A percentile compares a stretch with the other conserved stretches of the same genome.
Conservation (phyloP, 1,284 basidiomycete genomes). For the Tilletiaria anomala region DNA sequence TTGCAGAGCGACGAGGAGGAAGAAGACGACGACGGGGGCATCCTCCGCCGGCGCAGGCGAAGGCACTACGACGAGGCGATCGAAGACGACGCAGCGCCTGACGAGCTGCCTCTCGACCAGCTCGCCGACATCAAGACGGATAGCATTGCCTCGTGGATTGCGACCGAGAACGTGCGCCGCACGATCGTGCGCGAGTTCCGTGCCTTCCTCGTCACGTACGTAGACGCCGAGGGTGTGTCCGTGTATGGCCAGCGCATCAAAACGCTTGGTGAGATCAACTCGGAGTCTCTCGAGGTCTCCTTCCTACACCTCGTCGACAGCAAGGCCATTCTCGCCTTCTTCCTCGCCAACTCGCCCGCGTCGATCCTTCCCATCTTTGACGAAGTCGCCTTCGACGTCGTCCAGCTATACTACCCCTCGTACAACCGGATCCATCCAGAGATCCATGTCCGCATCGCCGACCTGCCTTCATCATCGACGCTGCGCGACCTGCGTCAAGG, state of each 20-base stretch:
- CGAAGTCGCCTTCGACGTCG: slow-evolving; percentile 81
- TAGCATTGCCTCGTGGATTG: slow-evolving; percentile 92
- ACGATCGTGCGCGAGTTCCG: slow-evolving; percentile 86
- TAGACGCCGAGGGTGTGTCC: slow-evolving; percentile 76
- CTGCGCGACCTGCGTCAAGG: slow-evolving; percentile 82
- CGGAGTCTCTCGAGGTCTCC: slow-evolving; percentile 91
- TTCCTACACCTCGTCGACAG: slow-evolving; percentile 79
- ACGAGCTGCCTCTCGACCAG: slow-evolving; percentile 90
- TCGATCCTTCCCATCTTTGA: slow-evolving; percentile 91
- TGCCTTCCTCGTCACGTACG: slow-evolving; percentile 87
- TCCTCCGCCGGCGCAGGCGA: slow-evolving; percentile 38
- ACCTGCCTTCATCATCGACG: slow-evolving; percentile 74
- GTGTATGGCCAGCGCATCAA: slow-evolving; percentile 91
- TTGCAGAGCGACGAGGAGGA: slow-evolving; percentile 55
- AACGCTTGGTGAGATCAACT: slow-evolving; percentile 88
- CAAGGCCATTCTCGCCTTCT: slow-evolving; percentile 90
- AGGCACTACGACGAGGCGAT: slow-evolving; percentile 49
- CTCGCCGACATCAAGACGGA: slow-evolving; percentile 93
- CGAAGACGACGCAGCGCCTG: slow-evolving; percentile 47
- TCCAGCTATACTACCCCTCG: slow-evolving; percentile 85
- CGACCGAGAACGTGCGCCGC: slow-evolving; percentile 71
- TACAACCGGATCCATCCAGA: slow-evolving; percentile 96
- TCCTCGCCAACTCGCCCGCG: slow-evolving; percentile 83
- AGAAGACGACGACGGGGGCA: slow-evolving; percentile 26
- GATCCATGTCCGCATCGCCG: slow-evolving; percentile 90